Evolutionary conservation across 2,329 filamentous ascomycete genomes (phyloP).

Genomic region (Stylonectria norvegica): DNA sequence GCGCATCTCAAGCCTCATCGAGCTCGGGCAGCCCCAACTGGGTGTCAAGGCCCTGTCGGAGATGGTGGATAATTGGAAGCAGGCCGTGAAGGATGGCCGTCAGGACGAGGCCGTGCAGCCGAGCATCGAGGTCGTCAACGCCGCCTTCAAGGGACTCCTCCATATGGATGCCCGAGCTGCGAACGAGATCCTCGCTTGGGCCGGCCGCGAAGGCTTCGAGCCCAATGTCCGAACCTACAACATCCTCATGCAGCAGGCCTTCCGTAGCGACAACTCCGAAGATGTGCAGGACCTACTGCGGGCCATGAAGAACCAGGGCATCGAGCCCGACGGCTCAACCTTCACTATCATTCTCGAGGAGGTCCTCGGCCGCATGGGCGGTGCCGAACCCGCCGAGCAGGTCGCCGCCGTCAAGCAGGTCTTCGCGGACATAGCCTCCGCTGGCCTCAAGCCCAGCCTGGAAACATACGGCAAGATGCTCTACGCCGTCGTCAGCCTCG

Average conservation of each 20-base stretch:
- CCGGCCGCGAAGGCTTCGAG: conserved; percentile 50
- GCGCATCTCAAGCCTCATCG: conserved; percentile 63
- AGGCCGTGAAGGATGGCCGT: conserved; percentile 29
- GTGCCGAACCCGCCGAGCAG: conserved; percentile 47
- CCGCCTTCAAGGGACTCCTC: conserved; percentile 63
- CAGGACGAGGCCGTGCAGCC: conserved; percentile 49
- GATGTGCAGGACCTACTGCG: conserved; percentile 52
- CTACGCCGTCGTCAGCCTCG: conserved; percentile 42
- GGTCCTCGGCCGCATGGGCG: conserved; percentile 42
- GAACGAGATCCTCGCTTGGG: conserved; percentile 56
- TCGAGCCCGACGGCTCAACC: conserved; percentile 64
- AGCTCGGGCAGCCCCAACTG: conserved; percentile 47
- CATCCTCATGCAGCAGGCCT: conserved; percentile 59
- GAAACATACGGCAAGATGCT: conserved; percentile 69
- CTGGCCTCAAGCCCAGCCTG: conserved; percentile 57
- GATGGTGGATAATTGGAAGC: conserved; percentile 60
- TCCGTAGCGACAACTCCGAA: conserved; percentile 46
- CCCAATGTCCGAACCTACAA: conserved; percentile 64
- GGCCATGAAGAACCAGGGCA: conserved; percentile 54
- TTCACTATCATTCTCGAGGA: conserved; percentile 70
- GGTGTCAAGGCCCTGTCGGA: conserved; percentile 64
- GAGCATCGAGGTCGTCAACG: conserved; percentile 64
- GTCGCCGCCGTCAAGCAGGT: conserved; percentile 49
- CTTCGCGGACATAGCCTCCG: conserved; percentile 54
- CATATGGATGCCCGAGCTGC: conserved; percentile 47